These are phyloP conservation scores for Cordyceps javanica DNA, from an alignment of 2,329 filamentous ascomycete species.

Conservation along the genomic window DNA sequence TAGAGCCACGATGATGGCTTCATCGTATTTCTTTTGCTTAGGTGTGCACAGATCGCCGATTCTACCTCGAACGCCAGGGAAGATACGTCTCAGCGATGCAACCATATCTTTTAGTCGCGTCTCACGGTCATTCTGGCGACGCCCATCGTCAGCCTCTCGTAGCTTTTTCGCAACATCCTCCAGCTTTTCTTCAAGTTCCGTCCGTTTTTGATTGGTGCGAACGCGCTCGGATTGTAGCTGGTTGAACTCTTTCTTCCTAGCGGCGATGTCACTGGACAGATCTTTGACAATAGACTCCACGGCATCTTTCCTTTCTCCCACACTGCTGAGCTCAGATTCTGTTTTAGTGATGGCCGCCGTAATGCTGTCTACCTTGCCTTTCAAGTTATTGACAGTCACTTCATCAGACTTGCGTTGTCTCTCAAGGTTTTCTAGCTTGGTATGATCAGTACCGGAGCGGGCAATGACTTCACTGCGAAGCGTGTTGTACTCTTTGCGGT, in stretches of 20 bases:
- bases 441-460: constrained; percentile 72
- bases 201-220: constrained; percentile 72
- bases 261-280: constrained; percentile 69
- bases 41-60: constrained; percentile 89
- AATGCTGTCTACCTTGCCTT: constrained; percentile 76
- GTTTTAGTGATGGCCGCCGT: constrained; percentile 69
- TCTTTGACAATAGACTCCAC: constrained; percentile 59
- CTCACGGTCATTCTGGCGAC: constrained; percentile 80
- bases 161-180: constrained; percentile 74
- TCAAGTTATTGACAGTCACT: constrained; percentile 82
- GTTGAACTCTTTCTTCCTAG: constrained; percentile 88
- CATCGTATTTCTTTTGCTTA: constrained; percentile 94
- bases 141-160: constrained; percentile 77
- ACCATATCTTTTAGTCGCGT: constrained; percentile 75
- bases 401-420: constrained; percentile 88
- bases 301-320: constrained; percentile 61
- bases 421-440: constrained; percentile 76
- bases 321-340: constrained; percentile 61
- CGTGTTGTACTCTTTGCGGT: constrained; percentile 83
- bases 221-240: constrained; percentile 77
- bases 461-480: constrained; percentile 81
- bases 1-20: constrained; percentile 86
- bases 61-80: constrained; percentile 83
- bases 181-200: constrained; percentile 88
- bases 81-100: constrained; percentile 79